Base-by-base conservation (phyloP, 176 grass and related monocot species). In the Cenchrus fungigraminus region DNA sequence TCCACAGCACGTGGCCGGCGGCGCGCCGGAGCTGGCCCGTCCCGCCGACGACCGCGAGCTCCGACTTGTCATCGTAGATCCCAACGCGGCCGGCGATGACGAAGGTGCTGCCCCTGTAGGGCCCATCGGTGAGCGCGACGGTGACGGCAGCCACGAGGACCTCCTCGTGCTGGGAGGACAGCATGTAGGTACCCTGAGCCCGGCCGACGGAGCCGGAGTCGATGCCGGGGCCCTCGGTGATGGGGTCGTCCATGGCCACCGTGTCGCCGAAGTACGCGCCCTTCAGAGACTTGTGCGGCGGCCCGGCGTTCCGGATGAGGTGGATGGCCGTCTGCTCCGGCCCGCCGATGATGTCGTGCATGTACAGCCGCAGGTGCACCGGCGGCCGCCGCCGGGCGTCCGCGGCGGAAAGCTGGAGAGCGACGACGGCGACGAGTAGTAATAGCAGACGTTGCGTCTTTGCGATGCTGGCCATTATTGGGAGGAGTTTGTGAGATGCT, bases 161-260 rank as follows among this genome's bases (percentile, higher is more conserved):
- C 16, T 42, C 22, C 17, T 40, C 17, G 7, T n/a, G n/a, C 79
- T 50, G 43, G 73, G 51, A 66, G 12, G 28, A 32, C 16, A 82
- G 16, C 52, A 84, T 79, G 61, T 85, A 89, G 9, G 67, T 60
- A 7, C 74, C 83, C 74, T 79, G 83, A 9, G 83, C 83, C 20
- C 74, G 64, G 13, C 83, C 74, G 1, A 86, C 14, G 37, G 34
- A 8, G 53, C 1, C 37, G 12, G 84, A 86, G 2, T 28, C 9
- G 29, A 17, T 13, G 77, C 8, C 49, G 0, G 68, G 85, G 5
- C 57, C 67, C 46, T 54, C 46, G 19, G 85, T 87, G 17, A 87
- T 7, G 15, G 72, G 25, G 65, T 87, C 85, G 77, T 87, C 85
- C 19, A 87, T 66, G 66, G 63, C 44, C 76, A 49, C 20, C 65